Evolutionary conservation across 768 basidiomycete species (phyloP), one percentile per base, ranked within the genome.

Genomic region (Suillus variegatus): DNA sequence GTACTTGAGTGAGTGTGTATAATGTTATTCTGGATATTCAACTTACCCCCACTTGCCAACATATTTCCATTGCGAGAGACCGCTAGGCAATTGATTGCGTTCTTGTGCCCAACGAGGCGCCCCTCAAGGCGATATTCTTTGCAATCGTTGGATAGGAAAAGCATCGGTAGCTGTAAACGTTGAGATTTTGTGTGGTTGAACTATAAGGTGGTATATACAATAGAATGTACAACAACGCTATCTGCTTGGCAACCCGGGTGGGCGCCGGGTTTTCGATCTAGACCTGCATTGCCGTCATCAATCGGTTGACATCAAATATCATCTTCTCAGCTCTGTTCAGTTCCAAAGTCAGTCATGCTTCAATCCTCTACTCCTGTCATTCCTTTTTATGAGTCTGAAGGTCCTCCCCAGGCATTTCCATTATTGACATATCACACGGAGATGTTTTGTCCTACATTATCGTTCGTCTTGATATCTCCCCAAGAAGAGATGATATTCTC

Each of bases 1-100:
- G 43, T 49, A 22, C 12, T 22, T 25, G 46, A 5, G 46, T 47
- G 46, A 47, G 46, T 47, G 18, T 35, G 38, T 16, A 2, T 10
- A 22, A 12, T 47, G 46, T 22, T 2, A 47, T 22, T 47, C 4
- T 22, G 12, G 2, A 49, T 14, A 36, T n/a, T 62, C 18, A 22
- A 28, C 66, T 57, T 5, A 67, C 66, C 60, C 20, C 62, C 56
- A 5, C 66, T 67, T 35, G 64, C 63, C 6, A 61, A 47, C 13
- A 67, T 20, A 32, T 32, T 61, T 16, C 66, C 63, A 44, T 14
- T 16, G 38, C 18, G n/a, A 4, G 60, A 32, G 10, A 67, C 32
- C 1, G 43, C 63, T 32, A 67, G n/a, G 52, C 66, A 64, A 12
- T 60, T 35, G 8, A 67, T 64, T 5, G 60, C 52, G 38, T 65